Conservation (phyloP, 2,329 filamentous ascomycete genomes). For the Lachnellula cervina region DNA sequence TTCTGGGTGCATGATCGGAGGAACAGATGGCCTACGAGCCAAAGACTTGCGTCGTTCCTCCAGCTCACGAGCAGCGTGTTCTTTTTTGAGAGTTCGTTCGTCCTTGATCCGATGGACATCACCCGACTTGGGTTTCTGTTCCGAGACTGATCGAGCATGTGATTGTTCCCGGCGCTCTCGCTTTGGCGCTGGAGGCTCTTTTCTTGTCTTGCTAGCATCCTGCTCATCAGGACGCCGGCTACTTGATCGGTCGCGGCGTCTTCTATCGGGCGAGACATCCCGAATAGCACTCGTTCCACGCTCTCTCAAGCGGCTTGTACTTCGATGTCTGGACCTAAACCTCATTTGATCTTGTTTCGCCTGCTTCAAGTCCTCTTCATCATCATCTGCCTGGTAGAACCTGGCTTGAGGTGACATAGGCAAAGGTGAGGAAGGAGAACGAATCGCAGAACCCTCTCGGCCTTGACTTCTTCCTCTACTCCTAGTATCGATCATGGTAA, state of each 20-base stretch:
- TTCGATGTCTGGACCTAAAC: slow-evolving; percentile 53
- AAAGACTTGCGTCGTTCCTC: slow-evolving; percentile 84
- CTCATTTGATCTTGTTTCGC: slow-evolving; percentile 50
- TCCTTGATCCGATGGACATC: slow-evolving; percentile 53
- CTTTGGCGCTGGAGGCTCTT: slow-evolving; percentile 19
- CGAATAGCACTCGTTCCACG: slow-evolving; percentile 29
- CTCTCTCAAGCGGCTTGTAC: slow-evolving; percentile 40
- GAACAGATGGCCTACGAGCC: slow-evolving; percentile 72
- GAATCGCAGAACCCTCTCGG: slow-evolving; percentile 52
- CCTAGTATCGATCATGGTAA: slow-evolving; percentile 37
- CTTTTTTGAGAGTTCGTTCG: slow-evolving; percentile 63
- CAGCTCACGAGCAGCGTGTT: slow-evolving; percentile 75
- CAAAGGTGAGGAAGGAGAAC: slow-evolving; percentile 76
- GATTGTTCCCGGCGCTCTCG: slow-evolving; percentile 15
- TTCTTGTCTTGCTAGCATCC: slow-evolving; percentile 21
- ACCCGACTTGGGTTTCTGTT: slow-evolving; percentile 46
- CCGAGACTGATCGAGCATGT: slow-evolving; percentile 38
- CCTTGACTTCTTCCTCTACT: slow-evolving; percentile 58
- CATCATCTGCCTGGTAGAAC: slow-evolving; percentile 47
- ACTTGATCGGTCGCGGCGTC: slow-evolving; percentile 29
- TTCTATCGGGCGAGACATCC: slow-evolving; percentile 28
- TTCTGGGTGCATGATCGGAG: slow-evolving; percentile 71
- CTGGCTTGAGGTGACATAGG: slow-evolving; percentile 62
- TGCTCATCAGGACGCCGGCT: slow-evolving; percentile 27
- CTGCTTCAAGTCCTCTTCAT: slow-evolving; percentile 56